These are phyloP conservation scores for Nissolia schottii DNA, from an alignment of 306 rosid species.

Conservation along the genomic window DNA sequence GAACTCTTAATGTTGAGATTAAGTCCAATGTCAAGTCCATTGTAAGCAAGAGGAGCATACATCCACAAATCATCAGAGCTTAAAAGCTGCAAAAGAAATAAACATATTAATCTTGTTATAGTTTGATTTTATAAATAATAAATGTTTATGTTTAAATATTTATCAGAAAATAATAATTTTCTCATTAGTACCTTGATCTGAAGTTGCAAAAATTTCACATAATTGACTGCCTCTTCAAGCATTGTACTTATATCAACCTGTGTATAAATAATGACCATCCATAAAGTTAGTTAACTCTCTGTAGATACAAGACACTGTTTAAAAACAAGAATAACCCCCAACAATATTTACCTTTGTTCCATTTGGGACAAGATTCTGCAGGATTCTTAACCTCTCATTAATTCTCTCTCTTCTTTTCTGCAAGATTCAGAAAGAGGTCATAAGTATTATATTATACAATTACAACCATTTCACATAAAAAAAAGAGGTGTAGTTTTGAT, in stretches of 20 bases:
- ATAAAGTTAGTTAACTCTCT: slow-evolving; percentile 12
- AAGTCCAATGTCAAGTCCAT: slow-evolving; percentile 83
- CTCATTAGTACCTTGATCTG: slow-evolving; percentile 84
- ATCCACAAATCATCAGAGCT: slow-evolving; percentile 95
- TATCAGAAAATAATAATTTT: not conserved
- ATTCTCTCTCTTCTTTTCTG: slow-evolving; percentile 97
- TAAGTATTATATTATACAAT: slow-evolving; percentile 5
- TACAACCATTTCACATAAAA: not conserved
- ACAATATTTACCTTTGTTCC: slow-evolving; percentile 68
- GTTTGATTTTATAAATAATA: not conserved
- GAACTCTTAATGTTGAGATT: slow-evolving; percentile 39
- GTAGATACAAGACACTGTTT: not conserved
- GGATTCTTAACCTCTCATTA: slow-evolving; percentile 65
- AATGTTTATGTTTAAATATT: not conserved
- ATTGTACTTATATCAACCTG: slow-evolving; percentile 96
- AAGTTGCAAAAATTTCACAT: slow-evolving; percentile 86
- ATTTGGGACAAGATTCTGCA: slow-evolving; percentile 83
- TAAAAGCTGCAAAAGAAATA: slow-evolving; percentile 49
- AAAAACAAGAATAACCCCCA: not conserved
- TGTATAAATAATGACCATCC: not conserved
- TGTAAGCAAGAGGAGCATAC: slow-evolving; percentile 91
- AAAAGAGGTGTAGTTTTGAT: too few relatives aligned
- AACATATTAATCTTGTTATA: not conserved
- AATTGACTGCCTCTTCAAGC: slow-evolving; percentile 94
- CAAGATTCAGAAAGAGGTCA: slow-evolving; percentile 10